Base-by-base conservation (phyloP, 73 alveolate genomes). In the Paramecium primaurelia region DNA sequence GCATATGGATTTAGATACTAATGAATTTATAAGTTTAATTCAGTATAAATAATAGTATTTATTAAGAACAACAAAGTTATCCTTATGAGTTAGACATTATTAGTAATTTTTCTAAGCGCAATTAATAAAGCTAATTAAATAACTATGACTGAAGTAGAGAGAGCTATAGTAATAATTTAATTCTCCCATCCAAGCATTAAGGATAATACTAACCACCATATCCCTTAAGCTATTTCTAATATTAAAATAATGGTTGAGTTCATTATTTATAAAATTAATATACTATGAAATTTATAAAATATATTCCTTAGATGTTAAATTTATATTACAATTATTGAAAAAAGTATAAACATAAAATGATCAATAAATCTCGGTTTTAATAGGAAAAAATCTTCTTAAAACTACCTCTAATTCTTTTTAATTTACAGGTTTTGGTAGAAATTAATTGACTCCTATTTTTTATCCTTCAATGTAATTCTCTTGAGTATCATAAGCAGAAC, bases 401-500 rank as follows among this genome's bases (percentile, higher is more conserved):
- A 54, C 20, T 54, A 54, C 69, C 69, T 80, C 75, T 22, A 80
- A 26, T 1, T 80, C 91, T 47, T 80, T 45, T 49, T 80, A 45
- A 26, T 45, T 25, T 14, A 80, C 73, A 20, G 91, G 91, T 47
- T 80, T 80, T 45, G 91, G 71, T 6, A 80, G 71, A 47, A 80
- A 80, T 6, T 9, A 59, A 12, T 22, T 42, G 8, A 80, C 38
- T 80, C 91, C 91, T 25, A 28, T 12, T 25, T 47, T 42, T 45
- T 9, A 42, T 80, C 58, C 91, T 49, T 26, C 49, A n/a, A 16
- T 12, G 26, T 8, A 45, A 47, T 80, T 80, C 75, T 80, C 91
- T 25, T 22, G 20, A 14, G 75, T 45, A 47, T 80, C 91, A 80
- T 80, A 80, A 80, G 91, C 71, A 25, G 91, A 80, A 80, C 91